Evolutionary conservation across 768 basidiomycete genomes (phyloP), one percentile per base, ranked within the genome.

Genomic region (Amanita jacksonii): DNA sequence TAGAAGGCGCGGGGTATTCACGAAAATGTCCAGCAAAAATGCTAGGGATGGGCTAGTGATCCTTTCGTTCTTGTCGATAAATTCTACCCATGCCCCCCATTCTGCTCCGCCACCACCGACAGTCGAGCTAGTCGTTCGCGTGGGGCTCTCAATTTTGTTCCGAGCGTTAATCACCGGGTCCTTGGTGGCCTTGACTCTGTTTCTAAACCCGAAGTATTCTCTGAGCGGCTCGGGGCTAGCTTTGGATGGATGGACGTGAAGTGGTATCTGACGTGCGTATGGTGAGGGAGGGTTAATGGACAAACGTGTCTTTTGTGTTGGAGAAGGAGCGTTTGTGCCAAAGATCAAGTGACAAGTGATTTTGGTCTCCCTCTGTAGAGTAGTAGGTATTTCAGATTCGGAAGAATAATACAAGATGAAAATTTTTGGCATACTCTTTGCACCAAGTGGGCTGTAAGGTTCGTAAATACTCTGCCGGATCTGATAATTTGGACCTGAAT

Each of bases 71-170:
- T 61, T 47, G 23, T 66, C 69, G 7, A 50, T 52, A 38, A 79
- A 69, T 39, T 67, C 60, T 16, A 78, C 60, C 76, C 79, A 82
- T 8, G 71, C 68, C 10, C 73, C 81, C 72, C 74, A 79, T 52
- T 75, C 70, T 3, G 68, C 48, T 1, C 78, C 76, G 0, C 69
- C 74, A 5, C 74, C 74, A 20, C 77, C 77, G 10, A 76, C 56
- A 0, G 64, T 69, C 4, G 59, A 51, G 18, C 59, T 49, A 38
- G 56, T 57, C 4, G 69, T 66, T 27, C 76, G 64, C 24, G 51
- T 57, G 9, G 61, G 49, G 41, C 66, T 65, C 41, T 59, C 57
- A 10, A 61, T 55, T 5, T 54, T 41, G 47, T 79, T 76, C 38
- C 58, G 65, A 1, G 58, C 56, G 6, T 55, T 48, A 18, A 76